phyloP scores from a whole-genome alignment of 2,329 filamentous ascomycete genomes.

The Ceratocystis alfenasii region DNA sequence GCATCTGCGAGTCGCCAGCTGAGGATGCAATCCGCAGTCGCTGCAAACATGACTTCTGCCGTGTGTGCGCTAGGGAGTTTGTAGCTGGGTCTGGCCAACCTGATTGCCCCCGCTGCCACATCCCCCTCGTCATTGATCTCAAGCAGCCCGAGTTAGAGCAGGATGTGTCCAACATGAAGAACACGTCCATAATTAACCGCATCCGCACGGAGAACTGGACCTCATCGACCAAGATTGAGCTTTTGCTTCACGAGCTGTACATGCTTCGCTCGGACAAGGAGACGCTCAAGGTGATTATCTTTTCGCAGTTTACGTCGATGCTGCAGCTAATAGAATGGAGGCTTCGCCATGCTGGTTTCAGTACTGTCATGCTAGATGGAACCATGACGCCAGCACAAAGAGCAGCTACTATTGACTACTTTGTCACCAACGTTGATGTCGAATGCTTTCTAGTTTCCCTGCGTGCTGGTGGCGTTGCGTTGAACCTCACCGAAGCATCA shows the following conservation, averaged over 20 bases:
- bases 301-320: conserved; percentile 96
- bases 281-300: conserved; percentile 93
- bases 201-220: conserved; percentile 99
- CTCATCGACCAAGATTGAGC: conserved; percentile 94
- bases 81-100: conserved; percentile 64
- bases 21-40: conserved; percentile 87
- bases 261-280: conserved; percentile 83
- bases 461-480: conserved; percentile 87
- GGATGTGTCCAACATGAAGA: conserved; percentile 64
- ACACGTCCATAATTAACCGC: conserved; percentile 93
- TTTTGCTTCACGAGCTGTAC: conserved; percentile 88
- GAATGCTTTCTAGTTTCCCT: conserved; percentile 94
- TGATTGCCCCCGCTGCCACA: conserved; percentile 86
- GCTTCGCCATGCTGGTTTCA: conserved; percentile 88
- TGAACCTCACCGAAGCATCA: conserved; percentile 91
- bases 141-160: conserved; percentile 94
- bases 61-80: conserved; percentile 38
- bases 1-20: conserved; percentile 90
- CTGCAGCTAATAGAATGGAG: conserved; percentile 95
- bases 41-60: conserved; percentile 68
- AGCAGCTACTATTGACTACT: conserved; percentile 86
- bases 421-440: conserved; percentile 88
- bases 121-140: conserved; percentile 76
- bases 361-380: conserved; percentile 94
- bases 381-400: conserved; percentile 92